phyloP scores from a whole-genome alignment of 495 filamentous ascomycete genomes.

The Aspergillus sclerotiicarbonarius region DNA sequence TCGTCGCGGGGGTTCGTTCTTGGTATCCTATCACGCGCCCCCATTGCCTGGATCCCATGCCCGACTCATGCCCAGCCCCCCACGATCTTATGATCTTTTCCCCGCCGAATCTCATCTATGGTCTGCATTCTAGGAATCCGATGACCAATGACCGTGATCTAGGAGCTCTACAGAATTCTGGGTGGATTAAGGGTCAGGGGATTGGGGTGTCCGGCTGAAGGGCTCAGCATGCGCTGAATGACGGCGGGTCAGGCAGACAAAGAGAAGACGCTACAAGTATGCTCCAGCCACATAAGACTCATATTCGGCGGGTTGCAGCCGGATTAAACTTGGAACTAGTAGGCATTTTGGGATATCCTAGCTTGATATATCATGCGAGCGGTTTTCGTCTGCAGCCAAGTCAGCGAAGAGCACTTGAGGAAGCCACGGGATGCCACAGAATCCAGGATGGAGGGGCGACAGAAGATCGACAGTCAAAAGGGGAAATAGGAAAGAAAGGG shows the following conservation, averaged over 20 bases:
- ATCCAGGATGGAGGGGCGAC: neutral
- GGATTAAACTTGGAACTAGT: neutral
- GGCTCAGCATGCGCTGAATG: neutral
- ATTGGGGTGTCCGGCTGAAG: neutral
- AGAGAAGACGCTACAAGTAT: neutral
- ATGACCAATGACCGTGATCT: neutral
- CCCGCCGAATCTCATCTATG: neutral
- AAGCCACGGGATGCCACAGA: neutral
- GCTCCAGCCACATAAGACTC: neutral
- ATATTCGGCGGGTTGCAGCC: neutral
- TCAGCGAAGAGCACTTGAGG: neutral
- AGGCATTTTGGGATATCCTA: slow-evolving; percentile 11
- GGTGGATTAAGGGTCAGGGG: neutral
- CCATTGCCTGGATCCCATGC: neutral
- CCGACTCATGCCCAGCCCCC: neutral
- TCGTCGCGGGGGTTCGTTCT: neutral
- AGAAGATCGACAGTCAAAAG: neutral
- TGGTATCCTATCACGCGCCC: slow-evolving; percentile 6
- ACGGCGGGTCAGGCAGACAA: neutral
- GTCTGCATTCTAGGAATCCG: neutral
- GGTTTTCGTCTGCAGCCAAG: neutral
- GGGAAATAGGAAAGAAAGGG: neutral
- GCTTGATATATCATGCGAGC: neutral
- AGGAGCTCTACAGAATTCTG: neutral
- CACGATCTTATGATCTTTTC: neutral